Conservation (phyloP, 1,284 basidiomycete species). For the Austroboletus novae-zelandiae region DNA sequence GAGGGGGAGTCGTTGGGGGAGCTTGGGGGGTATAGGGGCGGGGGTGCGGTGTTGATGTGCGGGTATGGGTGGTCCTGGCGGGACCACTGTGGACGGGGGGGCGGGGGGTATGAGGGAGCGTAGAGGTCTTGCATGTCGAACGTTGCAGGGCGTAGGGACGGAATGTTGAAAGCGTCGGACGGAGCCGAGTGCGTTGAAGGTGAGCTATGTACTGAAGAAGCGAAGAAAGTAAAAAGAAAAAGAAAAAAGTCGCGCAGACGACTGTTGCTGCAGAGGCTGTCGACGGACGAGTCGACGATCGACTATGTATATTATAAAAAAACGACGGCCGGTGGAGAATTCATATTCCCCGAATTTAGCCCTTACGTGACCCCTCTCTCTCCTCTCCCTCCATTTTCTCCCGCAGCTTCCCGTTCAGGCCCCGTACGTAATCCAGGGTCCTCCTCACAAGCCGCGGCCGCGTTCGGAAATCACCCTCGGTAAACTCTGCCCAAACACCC, state of each 20-base stretch:
- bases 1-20: slow-evolving; percentile 39
- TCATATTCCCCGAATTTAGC: slow-evolving; percentile 38
- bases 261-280: slow-evolving; percentile 15
- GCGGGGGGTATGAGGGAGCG: slow-evolving; percentile 52
- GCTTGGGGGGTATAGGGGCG: slow-evolving; percentile 47
- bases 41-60: slow-evolving; percentile 31
- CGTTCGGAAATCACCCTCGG: slow-evolving; percentile 40
- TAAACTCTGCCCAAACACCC: slow-evolving; percentile 33
- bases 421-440: slow-evolving; percentile 35
- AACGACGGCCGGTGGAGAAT: slow-evolving; percentile 39
- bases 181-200: slow-evolving; percentile 21
- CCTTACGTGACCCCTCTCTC: slow-evolving; percentile 31
- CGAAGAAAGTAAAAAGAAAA: slow-evolving; percentile 3
- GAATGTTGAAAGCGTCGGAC: slow-evolving; percentile 35
- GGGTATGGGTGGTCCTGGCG: slow-evolving; percentile 35
- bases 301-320: slow-evolving; percentile 39
- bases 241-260: slow-evolving; percentile 27
- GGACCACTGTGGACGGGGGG: slow-evolving; percentile 34
- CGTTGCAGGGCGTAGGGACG: slow-evolving; percentile 35
- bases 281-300: slow-evolving; percentile 33
- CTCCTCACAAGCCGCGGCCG: slow-evolving; percentile 32
- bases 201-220: slow-evolving; percentile 32
- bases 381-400: slow-evolving; percentile 32
- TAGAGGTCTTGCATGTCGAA: slow-evolving; percentile 58
- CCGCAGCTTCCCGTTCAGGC: slow-evolving; percentile 31